Evolutionary conservation across 768 basidiomycete species (phyloP).

Genomic region (Macrolepiota dolichaula): DNA sequence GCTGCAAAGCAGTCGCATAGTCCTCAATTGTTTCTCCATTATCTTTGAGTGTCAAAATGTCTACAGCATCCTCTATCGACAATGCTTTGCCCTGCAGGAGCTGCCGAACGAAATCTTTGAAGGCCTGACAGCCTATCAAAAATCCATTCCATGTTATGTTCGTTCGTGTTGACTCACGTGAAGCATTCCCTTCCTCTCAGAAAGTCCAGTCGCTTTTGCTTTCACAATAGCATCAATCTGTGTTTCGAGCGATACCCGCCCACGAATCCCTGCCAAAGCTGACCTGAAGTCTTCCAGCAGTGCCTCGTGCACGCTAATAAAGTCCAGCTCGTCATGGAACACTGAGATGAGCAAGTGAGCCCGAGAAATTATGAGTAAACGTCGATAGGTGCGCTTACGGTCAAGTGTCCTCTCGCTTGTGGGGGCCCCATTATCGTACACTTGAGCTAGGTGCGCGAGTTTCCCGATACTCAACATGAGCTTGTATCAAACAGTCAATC

Average conservation of each 20-base stretch:
- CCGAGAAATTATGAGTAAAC: too few species aligned
- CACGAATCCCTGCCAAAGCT: constrained; percentile 44
- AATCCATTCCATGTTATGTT: not conserved
- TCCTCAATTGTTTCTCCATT: constrained; percentile 58
- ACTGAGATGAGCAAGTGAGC: constrained; percentile 36
- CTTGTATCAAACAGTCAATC: constrained; percentile 35
- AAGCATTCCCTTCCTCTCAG: constrained; percentile 48
- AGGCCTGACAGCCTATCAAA: constrained; percentile 40
- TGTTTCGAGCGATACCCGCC: constrained; percentile 60
- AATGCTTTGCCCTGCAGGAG: constrained; percentile 75
- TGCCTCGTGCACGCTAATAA: constrained; percentile 78
- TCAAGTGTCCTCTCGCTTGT: constrained; percentile 53
- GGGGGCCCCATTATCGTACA: constrained; percentile 53
- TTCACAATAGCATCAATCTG: constrained; percentile 64
- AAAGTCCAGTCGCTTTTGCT: constrained; percentile 45
- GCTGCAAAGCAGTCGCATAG: constrained; percentile 64
- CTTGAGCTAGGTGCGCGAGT: constrained; percentile 73
- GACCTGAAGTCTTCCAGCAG: constrained; percentile 61
- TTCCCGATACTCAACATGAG: constrained; percentile 91
- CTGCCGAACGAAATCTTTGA: constrained; percentile 64
- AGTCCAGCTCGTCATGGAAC: constrained; percentile 85
- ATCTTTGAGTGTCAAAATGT: constrained; percentile 84
- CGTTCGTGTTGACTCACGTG: constrained; percentile 32
- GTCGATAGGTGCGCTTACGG: constrained; percentile 49
- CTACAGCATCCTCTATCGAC: constrained; percentile 75